Conservation (phyloP, 495 filamentous ascomycete genomes). For the Letharia lupina region DNA sequence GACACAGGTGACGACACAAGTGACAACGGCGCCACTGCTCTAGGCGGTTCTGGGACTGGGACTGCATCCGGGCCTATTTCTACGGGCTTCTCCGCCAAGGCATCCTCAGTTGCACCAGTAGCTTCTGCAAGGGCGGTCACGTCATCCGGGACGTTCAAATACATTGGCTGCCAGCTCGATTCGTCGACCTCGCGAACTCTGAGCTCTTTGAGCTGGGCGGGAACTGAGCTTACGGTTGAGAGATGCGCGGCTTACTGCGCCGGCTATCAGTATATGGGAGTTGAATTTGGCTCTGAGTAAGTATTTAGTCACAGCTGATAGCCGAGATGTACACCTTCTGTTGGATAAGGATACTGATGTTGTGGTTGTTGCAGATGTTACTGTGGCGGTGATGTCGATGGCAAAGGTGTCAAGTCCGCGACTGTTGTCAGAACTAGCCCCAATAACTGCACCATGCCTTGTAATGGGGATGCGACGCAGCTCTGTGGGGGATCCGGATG, state of each 20-base stretch:
- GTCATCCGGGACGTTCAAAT: neutral
- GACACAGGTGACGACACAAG: too few relatives aligned
- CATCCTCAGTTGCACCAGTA: neutral
- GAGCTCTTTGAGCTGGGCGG: neutral
- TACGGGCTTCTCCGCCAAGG: too few relatives aligned
- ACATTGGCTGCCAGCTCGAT: neutral
- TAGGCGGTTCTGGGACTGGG: neutral
- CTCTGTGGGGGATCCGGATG: neutral
- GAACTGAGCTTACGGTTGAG: neutral
- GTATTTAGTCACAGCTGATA: neutral
- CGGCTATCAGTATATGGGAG: neutral
- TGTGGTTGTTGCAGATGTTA: neutral
- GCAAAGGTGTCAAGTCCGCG: neutral
- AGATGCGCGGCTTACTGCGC: neutral
- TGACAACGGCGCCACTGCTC: too few relatives aligned
- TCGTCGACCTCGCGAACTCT: neutral
- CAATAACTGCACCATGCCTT: neutral
- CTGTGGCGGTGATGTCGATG: neutral
- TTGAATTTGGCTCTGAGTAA: neutral
- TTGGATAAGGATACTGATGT: too few relatives aligned
- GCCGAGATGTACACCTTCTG: too few relatives aligned
- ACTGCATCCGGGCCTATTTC: neutral
- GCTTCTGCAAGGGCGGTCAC: neutral
- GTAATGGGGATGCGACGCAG: neutral
- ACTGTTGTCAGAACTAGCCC: neutral